Evolutionary conservation across 2,329 filamentous ascomycete genomes (phyloP), one percentile per base, ranked within the genome.

Genomic region (Claviceps sorghi): DNA sequence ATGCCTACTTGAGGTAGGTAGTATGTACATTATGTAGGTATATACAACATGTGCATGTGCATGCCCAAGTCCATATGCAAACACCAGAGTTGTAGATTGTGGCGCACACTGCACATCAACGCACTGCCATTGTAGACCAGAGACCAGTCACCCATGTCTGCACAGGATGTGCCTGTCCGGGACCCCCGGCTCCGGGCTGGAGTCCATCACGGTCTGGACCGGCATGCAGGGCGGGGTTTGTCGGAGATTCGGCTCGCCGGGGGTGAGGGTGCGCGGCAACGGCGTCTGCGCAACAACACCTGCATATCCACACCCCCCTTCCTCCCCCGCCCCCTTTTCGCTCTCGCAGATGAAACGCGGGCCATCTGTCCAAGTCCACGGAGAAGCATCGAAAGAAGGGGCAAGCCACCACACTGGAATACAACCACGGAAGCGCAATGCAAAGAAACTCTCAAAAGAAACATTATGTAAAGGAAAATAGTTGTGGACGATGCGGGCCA

Each of bases 151-250:
- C 11, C 17, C 34, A 6, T 41, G 38, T 41, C n/a, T 8, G 38
- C n/a, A 21, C n/a, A 42, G 4, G 8, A 36, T 19, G 32, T 50
- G 40, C 48, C 48, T 26, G 49, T 32, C 46, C 54, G 50, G 55
- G 45, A 52, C 51, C 56, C 57, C 54, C 49, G 52, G 50, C 51
- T 49, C 53, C 52, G 54, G 52, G 54, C 56, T 58, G 53, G 56
- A 55, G 61, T 62, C 61, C 46, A 62, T 60, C 41, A 54, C 36
- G 59, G 59, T 60, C 61, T 62, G 58, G 61, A 62, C 57, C 60
- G 55, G 54, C 53, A 52, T 43, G 46, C 53, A 36, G 50, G 52
- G 50, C 53, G 54, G 55, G 56, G 54, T 48, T 43, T 44, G 52
- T 57, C 54, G 54, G 55, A 53, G 8, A 26, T 26, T 26, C 26